Evolutionary conservation across 192 early-diverging fungal species (phyloP).

Genomic region (Martensiomyces pterosporus): DNA sequence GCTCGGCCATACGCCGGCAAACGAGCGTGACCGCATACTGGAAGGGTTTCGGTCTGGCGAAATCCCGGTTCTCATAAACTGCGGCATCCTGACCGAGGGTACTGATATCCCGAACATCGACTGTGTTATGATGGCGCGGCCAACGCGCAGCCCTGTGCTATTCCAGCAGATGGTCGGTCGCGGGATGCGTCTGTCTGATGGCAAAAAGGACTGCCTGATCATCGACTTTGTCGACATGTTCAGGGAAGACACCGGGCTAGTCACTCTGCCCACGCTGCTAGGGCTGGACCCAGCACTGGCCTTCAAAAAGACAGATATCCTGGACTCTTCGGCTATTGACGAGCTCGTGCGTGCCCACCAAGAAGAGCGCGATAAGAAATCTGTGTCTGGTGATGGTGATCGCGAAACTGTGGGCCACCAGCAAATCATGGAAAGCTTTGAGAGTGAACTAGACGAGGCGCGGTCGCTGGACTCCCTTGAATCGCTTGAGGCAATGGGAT

Average conservation of each 20-base stretch:
- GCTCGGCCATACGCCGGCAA: slow-evolving; percentile 53
- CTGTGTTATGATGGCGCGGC: slow-evolving; percentile 80
- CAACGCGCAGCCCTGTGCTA: slow-evolving; percentile 77
- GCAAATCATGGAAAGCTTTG: too few species aligned
- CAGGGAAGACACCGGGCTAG: slow-evolving; percentile 35
- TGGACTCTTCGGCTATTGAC: not conserved
- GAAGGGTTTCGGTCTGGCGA: slow-evolving; percentile 55
- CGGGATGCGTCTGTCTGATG: slow-evolving; percentile 65
- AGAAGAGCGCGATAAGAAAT: not conserved
- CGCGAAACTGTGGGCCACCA: not conserved
- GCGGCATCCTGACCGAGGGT: slow-evolving; percentile 80
- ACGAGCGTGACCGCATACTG: slow-evolving; percentile 57
- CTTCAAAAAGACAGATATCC: slow-evolving; percentile 45
- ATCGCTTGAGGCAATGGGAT: slow-evolving; percentile 20
- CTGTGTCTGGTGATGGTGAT: too few species aligned
- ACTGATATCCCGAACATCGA: slow-evolving; percentile 88
- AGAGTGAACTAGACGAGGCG: too few species aligned
- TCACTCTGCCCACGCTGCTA: slow-evolving; percentile 75
- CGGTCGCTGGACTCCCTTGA: slow-evolving; percentile 11
- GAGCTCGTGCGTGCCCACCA: not conserved
- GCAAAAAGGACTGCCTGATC: slow-evolving; percentile 74
- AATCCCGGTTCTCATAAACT: slow-evolving; percentile 84
- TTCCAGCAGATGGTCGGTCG: slow-evolving; percentile 97
- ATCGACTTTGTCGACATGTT: slow-evolving; percentile 86
- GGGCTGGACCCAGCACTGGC: slow-evolving; percentile 64